Evolutionary conservation across 192 early-diverging fungal species (phyloP).

Genomic region (Allomyces macrogynus): DNA sequence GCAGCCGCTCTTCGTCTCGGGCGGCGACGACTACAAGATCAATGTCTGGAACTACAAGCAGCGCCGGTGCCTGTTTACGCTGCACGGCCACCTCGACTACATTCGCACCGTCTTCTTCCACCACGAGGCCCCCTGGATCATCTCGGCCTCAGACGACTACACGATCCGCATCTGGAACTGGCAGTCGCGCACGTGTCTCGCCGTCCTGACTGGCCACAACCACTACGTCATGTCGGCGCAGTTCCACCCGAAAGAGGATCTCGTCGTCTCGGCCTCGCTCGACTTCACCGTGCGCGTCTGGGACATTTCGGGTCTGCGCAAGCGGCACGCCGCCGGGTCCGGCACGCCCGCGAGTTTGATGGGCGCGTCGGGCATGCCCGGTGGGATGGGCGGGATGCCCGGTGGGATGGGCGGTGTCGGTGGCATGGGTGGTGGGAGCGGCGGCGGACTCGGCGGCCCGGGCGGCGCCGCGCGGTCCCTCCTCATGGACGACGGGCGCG

Average conservation of each 20-base stretch:
- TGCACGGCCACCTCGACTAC: conserved; percentile 96
- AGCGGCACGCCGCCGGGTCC: not conserved
- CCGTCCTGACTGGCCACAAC: conserved; percentile 91
- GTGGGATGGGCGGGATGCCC: not conserved
- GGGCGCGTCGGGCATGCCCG: conserved; percentile 1
- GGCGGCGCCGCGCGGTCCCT: conserved; percentile 6
- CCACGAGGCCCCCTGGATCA: conserved; percentile 95
- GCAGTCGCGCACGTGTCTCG: conserved; percentile 95
- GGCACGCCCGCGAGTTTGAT: not conserved
- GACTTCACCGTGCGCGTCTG: conserved; percentile 98
- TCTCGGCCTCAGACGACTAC: conserved; percentile 90
- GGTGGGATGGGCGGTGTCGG: not conserved
- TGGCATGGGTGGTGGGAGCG: not conserved
- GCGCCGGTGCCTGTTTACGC: conserved; percentile 82
- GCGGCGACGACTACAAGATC: conserved; percentile 98
- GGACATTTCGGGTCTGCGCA: conserved; percentile 80
- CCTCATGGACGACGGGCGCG: conserved; percentile 35
- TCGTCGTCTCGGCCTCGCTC: conserved; percentile 85
- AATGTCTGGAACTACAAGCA: conserved; percentile 99
- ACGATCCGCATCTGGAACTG: conserved; percentile 99
- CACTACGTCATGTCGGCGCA: conserved; percentile 98
- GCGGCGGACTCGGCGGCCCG: conserved; percentile 3
- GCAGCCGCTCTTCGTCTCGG: conserved; percentile 91
- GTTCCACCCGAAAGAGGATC: conserved; percentile 95
- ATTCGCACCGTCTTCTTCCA: conserved; percentile 95